Base-by-base conservation (phyloP, 1,284 basidiomycete genomes). In the Salmacisia buchloeana region DNA sequence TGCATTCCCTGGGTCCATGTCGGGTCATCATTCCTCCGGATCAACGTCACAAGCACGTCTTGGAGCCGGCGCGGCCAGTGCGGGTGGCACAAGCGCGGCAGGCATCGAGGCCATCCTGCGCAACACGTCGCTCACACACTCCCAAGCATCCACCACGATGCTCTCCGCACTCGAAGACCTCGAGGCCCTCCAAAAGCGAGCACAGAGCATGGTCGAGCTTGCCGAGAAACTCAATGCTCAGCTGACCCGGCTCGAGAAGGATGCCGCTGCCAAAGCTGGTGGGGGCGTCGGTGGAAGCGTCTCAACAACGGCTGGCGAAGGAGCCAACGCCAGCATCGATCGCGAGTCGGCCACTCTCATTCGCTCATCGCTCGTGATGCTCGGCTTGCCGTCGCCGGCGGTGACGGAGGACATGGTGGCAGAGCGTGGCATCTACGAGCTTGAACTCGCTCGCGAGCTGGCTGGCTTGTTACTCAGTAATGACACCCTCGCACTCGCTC, bases 321-420 rank as follows among this genome's bases (percentile, higher is more conserved):
- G 15, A n/a, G 38, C 13, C 18, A 27, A 18, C 10, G 49, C 82
- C 0, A 86, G 90, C 69, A 86, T 87, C 2, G 89, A 91, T 77
- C 89, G 91, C 69, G 89, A 88, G 25, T 71, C 76, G 2, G 73
- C 69, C 9, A 73, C 72, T 13, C 65, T 79, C 49, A 90, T 97
- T 68, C 87, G 90, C 13, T 89, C 88, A 0, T 94, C 92, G 0
- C 86, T 97, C 33, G 88, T 90, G 10, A 89, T 91, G 75, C 85
- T 97, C 1, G 94, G 94, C 0, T 82, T 97, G 52, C 85, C 88
- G 63, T 85, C 90, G 82, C 79, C 82, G 0, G 92, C 94, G 0
- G 86, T 97, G 9, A 97, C 94, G 18, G 83, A 86, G 56, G 92
- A 97, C 73, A 94, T 96, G 91, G 87, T 91, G 60, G 84, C 85